Base-by-base conservation (phyloP, 805 yeast genomes). In the Ogataea nitratoaversa region DNA sequence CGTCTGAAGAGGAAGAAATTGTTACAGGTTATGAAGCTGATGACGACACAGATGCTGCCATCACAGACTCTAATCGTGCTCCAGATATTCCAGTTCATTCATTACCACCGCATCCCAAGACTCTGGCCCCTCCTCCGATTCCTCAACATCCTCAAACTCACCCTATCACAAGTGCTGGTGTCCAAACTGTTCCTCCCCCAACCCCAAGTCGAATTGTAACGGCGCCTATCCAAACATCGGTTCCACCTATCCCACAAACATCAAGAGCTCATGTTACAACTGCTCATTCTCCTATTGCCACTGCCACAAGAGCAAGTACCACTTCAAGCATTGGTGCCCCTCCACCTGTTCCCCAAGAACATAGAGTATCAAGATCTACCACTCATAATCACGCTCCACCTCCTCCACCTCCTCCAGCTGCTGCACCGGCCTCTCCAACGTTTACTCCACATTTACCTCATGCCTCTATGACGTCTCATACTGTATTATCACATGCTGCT, bases 1-100 rank as follows among this genome's bases (percentile, higher is more conserved):
- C 40, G 33, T 28, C 56, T 19, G 42, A 48, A 25, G 40, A 59
- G 24, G 52, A 40, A 27, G 52, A 40, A 9, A 49, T 53, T 11
- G 58, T 66, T 8, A 74, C 86, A 1, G 88, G 88, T 0, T 81
- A 81, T 52, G 87, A 83, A 41, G 87, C 87, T 0, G 89, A 83
- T 53, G 84, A 76, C 35, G 80, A 74, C 41, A 63, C 68, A 0
- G 62, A 59, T 30, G 47, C 49, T 14, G 56, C 53, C 17, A 46
- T 45, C 14, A 38, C 51, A 6, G 31, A 16, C 7, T 14, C 8
- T 16, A n/a, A n/a, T 7, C 43, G 45, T 14, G 35, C 41, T 19
- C 46, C 51, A 14, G 24, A 46, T n/a, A 38, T 37, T 19, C 49
- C 52, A 20, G 32, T 34, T 28, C 48, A 28, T 28, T 23, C 35